phyloP scores from a whole-genome alignment of 2,329 filamentous ascomycete genomes.

The Microcyclosporella mali region DNA sequence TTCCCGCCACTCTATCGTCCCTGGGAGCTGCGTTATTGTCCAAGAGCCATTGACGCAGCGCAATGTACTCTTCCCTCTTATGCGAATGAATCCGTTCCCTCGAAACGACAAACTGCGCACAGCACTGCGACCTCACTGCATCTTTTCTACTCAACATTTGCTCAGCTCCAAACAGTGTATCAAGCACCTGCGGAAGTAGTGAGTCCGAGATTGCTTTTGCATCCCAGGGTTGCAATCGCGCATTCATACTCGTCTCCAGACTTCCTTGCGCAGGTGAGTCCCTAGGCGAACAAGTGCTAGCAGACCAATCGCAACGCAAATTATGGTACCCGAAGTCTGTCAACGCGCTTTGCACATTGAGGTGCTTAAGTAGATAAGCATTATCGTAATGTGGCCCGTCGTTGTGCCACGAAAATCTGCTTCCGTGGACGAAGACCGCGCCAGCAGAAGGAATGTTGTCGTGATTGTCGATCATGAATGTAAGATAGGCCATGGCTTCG shows the following conservation, averaged over 20 bases:
- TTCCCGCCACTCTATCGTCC: conserved; percentile 37
- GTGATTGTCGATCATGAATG: conserved; percentile 56
- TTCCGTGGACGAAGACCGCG: conserved; percentile 54
- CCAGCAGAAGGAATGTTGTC: conserved; percentile 49
- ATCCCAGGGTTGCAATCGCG: conserved; percentile 40
- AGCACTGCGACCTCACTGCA: conserved; percentile 36
- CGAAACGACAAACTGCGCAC: conserved; percentile 52
- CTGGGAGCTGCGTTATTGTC: conserved; percentile 34
- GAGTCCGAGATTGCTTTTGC: conserved; percentile 25
- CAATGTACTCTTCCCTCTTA: conserved; percentile 46
- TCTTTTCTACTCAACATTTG: conserved; percentile 38
- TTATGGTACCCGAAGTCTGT: conserved; percentile 42
- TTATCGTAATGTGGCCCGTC: conserved; percentile 44
- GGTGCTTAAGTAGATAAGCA: conserved; percentile 32
- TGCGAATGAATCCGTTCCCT: conserved; percentile 45
- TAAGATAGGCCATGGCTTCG: conserved; percentile 57
- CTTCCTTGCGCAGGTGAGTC: conserved; percentile 32
- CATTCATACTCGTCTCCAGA: conserved; percentile 36
- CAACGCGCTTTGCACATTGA: conserved; percentile 39
- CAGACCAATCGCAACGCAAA: conserved; percentile 47
- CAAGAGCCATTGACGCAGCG: conserved; percentile 48
- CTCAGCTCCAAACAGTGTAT: conserved; percentile 21
- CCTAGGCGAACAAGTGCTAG: conserved; percentile 36
- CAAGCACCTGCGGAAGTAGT: conserved; percentile 16
- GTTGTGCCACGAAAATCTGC: conserved; percentile 52